phyloP scores from a whole-genome alignment of 169 alveolate species.

The Besnoitia besnoiti region DNA sequence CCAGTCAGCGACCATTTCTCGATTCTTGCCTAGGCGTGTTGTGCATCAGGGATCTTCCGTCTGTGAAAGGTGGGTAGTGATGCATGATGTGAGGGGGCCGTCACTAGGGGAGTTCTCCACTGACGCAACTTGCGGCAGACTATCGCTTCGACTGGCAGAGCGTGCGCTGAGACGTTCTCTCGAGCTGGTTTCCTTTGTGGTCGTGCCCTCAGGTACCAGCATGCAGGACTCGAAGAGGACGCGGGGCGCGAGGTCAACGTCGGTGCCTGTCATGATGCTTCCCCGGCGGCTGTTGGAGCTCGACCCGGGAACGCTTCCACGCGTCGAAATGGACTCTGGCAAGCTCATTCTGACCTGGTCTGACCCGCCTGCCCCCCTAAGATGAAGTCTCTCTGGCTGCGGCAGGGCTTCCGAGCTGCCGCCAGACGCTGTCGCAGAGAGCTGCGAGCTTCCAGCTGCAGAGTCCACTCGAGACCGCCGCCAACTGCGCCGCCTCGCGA shows the following conservation, averaged over 20 bases:
- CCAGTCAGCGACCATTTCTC: not conserved
- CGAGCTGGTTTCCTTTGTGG: not conserved
- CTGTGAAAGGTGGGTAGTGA: not conserved
- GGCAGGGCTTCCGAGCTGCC: not conserved
- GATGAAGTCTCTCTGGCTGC: not conserved
- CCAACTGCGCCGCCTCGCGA: not conserved
- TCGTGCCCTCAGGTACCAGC: not conserved
- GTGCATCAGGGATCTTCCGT: not conserved
- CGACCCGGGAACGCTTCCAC: not conserved
- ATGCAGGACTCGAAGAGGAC: constrained; percentile 24
- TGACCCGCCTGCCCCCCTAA: not conserved
- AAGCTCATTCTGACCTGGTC: not conserved
- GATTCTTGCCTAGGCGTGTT: not conserved
- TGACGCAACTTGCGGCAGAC: not conserved
- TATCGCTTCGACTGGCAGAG: not conserved
- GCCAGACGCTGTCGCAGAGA: not conserved
- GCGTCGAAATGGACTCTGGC: not conserved
- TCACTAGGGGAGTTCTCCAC: not conserved
- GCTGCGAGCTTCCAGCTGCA: not conserved
- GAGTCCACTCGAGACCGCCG: not conserved
- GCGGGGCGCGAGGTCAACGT: not conserved
- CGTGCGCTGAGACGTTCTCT: not conserved
- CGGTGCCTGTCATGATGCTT: not conserved
- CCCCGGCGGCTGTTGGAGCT: not conserved
- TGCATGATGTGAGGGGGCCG: not conserved